phyloP scores from a whole-genome alignment of 2,329 filamentous ascomycete genomes.

The Podosphaera xanthii region DNA sequence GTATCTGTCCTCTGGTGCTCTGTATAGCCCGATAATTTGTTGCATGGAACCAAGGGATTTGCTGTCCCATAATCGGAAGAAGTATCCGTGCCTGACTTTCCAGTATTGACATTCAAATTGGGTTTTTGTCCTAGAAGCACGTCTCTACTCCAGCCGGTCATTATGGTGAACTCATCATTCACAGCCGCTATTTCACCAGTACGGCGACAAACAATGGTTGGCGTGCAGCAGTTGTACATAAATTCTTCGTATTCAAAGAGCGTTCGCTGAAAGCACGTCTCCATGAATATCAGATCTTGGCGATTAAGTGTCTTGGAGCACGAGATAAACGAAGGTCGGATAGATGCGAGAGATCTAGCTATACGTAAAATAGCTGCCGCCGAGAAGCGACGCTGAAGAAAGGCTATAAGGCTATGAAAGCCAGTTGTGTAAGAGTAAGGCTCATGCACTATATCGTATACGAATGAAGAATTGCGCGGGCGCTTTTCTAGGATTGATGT shows the following conservation, averaged over 20 bases:
- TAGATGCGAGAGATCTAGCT: constrained; percentile 67
- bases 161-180: constrained; percentile 87
- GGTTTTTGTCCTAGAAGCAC: constrained; percentile 69
- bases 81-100: constrained; percentile 24
- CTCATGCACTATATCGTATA: constrained; percentile 75
- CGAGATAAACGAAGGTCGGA: constrained; percentile 80
- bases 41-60: constrained; percentile 25
- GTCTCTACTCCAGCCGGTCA: constrained; percentile 86
- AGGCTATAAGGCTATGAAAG: constrained; percentile 70
- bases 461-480: constrained; percentile 51
- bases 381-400: constrained; percentile 58
- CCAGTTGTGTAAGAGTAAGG: constrained; percentile 79
- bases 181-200: constrained; percentile 89
- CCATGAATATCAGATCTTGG: constrained; percentile 88
- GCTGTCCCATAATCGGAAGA: constrained; percentile 1
- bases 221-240: constrained; percentile 68
- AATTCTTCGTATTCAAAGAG: constrained; percentile 87
- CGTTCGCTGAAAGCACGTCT: constrained; percentile 86
- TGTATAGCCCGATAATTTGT: constrained; percentile 21
- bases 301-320: constrained; percentile 73
- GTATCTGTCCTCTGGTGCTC: constrained; percentile 20
- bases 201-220: constrained; percentile 73
- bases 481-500: constrained; percentile 24
- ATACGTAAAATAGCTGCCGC: constrained; percentile 59
- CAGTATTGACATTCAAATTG: constrained; percentile 63